Conservation (phyloP, 139 green algal species). For the Coelastrella sp. region DNA sequence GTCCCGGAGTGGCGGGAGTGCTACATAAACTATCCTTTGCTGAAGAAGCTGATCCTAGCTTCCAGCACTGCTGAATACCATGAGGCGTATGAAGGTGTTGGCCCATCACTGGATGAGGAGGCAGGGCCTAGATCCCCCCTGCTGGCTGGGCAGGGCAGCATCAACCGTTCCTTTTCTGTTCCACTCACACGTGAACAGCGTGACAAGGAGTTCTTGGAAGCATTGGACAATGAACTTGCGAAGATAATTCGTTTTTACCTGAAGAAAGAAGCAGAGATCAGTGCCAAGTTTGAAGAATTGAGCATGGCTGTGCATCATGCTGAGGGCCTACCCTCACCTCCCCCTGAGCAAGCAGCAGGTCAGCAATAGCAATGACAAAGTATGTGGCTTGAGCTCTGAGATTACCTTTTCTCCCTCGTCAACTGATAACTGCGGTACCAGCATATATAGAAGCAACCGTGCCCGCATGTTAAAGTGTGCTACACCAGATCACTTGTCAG, state of each 20-base stretch:
- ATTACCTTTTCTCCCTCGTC: too few species aligned
- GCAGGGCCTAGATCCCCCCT: constrained; percentile 23
- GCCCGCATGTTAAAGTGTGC: too few species aligned
- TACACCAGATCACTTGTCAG: too few species aligned
- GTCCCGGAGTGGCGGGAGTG: constrained; percentile 72
- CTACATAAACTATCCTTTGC: constrained; percentile 73
- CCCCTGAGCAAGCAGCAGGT: constrained; percentile 24
- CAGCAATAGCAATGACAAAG: neutral
- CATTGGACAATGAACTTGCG: constrained; percentile 61
- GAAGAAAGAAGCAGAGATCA: constrained; percentile 63
- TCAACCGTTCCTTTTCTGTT: neutral
- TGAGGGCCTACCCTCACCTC: constrained; percentile 12
- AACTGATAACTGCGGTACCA: too few species aligned
- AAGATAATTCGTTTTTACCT: constrained; percentile 64
- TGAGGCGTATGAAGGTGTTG: constrained; percentile 14
- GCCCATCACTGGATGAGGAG: constrained; percentile 27
- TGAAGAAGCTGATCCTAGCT: constrained; percentile 78
- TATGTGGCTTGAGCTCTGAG: neutral
- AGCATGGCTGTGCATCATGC: constrained; percentile 54
- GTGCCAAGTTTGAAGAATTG: constrained; percentile 46
- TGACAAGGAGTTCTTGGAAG: constrained; percentile 57
- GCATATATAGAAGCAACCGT: too few species aligned
- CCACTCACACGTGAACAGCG: neutral
- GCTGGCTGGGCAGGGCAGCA: neutral
- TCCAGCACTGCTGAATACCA: constrained; percentile 34